These are phyloP conservation scores for Aphanomyces stellatus DNA, from an alignment of 352 stramenopile genomes.

Conservation along the genomic window DNA sequence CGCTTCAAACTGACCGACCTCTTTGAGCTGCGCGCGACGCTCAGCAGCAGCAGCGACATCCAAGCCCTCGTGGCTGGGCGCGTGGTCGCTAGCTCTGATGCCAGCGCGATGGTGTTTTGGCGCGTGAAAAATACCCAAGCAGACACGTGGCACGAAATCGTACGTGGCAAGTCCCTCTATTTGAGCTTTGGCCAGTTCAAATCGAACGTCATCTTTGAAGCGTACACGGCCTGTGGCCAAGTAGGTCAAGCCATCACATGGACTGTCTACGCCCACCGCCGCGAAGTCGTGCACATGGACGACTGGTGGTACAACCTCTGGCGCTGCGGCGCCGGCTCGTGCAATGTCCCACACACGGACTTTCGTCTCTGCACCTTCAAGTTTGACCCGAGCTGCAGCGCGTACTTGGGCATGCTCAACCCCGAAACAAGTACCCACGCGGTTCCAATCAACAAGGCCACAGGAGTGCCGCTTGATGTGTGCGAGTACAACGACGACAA, in stretches of 20 bases:
- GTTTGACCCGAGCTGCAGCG: neutral
- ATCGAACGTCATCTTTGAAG: neutral
- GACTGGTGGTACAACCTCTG: conserved; percentile 1
- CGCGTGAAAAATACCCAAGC: neutral
- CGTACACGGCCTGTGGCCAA: neutral
- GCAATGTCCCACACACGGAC: neutral
- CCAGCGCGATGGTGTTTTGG: neutral
- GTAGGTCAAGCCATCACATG: neutral
- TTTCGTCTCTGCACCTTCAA: conserved; percentile 2
- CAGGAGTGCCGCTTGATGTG: neutral
- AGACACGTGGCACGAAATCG: neutral
- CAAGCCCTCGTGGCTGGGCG: neutral
- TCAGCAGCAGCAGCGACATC: neutral
- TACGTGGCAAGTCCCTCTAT: too few relatives aligned
- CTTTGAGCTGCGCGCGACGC: neutral
- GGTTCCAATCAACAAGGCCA: neutral
- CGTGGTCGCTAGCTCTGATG: neutral
- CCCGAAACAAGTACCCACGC: neutral
- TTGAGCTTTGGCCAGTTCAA: neutral
- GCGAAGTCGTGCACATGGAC: neutral
- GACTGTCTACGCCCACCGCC: neutral
- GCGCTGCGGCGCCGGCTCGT: neutral
- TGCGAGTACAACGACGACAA: neutral
- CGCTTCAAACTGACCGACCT: neutral
- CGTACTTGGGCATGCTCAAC: neutral